Base-by-base conservation (phyloP, 2,329 filamentous ascomycete genomes). In the Pseudogymnoascus sp. region DNA sequence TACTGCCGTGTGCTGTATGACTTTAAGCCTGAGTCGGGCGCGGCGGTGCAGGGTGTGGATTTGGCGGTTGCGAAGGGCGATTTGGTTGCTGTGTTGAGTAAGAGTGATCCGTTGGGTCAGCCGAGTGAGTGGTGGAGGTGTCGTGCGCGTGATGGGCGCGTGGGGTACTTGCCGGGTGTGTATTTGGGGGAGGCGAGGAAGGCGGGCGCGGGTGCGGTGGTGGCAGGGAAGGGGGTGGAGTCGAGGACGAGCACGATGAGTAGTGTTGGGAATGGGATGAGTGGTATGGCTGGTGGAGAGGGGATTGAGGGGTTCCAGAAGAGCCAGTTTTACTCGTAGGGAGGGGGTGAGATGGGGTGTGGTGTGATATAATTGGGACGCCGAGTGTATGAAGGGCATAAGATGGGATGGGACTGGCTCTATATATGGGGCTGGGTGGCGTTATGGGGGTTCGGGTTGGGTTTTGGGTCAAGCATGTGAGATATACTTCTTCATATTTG, bases 71-170 rank as follows among this genome's bases (percentile, higher is more conserved):
- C 90, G 78, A 97, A 96, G 79, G 93, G 93, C 65, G 95, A 99
- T 70, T 86, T 97, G 62, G 93, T 99, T 14, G 95, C 95, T 25
- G 92, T 99, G 0, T 82, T 99, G 62, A 89, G 88, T 78, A 97
- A 97, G 79, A 89, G 86, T 16, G 95, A 99, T 71, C 95, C 95
- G 0, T 85, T 93, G 72, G 95, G 95, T 46, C 92, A 95, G 70
- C 86, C 91, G 3, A 95, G 90, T 61, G 93, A 99, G 73, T 99
- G 95, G 95, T 99, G 95, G 95, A 87, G 89, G 68, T 99, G 96
- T 77, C 85, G 95, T 63, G 89, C 93, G 12, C 84, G 95, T 65
- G 92, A 97, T 73, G 93, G 92, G 53, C 84, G 91, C 25, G 88
- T 96, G 70, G 95, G 95, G 6, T 99, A 97, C 73, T 82, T 99